Evolutionary conservation across 2,329 filamentous ascomycete genomes (phyloP).

Genomic region (Plectosphaerella plurivora): DNA sequence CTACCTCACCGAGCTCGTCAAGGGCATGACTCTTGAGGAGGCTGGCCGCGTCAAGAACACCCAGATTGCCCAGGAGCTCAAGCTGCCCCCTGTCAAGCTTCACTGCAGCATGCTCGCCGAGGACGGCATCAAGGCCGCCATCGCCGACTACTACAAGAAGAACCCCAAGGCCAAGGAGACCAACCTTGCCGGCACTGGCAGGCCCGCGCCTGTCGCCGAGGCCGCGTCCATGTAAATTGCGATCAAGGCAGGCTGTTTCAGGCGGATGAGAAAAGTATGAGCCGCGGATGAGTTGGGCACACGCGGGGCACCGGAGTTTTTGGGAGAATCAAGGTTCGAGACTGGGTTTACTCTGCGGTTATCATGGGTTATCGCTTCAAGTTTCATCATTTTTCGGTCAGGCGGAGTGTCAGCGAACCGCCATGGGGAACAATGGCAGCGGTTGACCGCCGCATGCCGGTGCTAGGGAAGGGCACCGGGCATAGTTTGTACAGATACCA

Average conservation of each 20-base stretch:
- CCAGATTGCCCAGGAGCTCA: slow-evolving; percentile 95
- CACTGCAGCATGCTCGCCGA: slow-evolving; percentile 92
- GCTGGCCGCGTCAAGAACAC: slow-evolving; percentile 92
- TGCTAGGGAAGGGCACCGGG: neutral
- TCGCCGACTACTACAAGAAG: slow-evolving; percentile 86
- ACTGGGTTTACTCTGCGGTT: neutral
- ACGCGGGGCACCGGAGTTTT: neutral
- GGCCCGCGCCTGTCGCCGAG: slow-evolving; percentile 58
- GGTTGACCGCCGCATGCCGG: too few species aligned
- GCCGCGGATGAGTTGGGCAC: neutral
- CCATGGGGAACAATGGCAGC: too few species aligned
- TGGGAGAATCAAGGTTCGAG: neutral
- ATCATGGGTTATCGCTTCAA: neutral
- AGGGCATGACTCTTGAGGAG: slow-evolving; percentile 94
- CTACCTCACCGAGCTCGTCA: slow-evolving; percentile 93
- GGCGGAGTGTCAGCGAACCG: neutral
- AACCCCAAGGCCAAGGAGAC: slow-evolving; percentile 71
- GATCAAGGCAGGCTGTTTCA: neutral
- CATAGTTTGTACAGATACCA: neutral
- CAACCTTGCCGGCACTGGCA: slow-evolving; percentile 70
- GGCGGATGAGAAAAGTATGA: neutral
- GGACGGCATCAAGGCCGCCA: slow-evolving; percentile 87
- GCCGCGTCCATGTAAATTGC: slow-evolving; percentile 7
- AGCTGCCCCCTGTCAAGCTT: slow-evolving; percentile 83
- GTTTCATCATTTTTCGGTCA: neutral